Evolutionary conservation across 73 alveolate genomes (phyloP).

Genomic region (Tetrahymena borealis): DNA sequence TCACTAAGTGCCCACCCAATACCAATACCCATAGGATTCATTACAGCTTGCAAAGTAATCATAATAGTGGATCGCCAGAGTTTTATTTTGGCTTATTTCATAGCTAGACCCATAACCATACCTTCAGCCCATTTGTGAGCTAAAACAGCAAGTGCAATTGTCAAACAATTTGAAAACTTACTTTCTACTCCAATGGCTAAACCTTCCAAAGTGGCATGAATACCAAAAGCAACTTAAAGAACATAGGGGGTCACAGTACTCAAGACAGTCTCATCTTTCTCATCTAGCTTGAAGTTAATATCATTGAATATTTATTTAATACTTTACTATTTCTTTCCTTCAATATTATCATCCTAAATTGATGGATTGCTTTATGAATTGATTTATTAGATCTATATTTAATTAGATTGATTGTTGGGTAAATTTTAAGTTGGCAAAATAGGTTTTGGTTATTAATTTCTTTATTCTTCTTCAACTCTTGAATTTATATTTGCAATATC

Average conservation of each 20-base stretch:
- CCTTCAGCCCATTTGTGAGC: slow-evolving; percentile 57
- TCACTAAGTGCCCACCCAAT: slow-evolving; percentile 62
- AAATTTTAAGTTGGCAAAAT: no score
- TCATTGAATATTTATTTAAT: not conserved
- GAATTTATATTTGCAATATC: no score
- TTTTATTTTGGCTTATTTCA: slow-evolving; percentile 11
- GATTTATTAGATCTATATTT: no score
- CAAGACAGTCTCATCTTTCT: not conserved
- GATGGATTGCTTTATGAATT: no score
- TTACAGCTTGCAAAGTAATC: slow-evolving; percentile 53
- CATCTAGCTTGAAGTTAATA: not conserved
- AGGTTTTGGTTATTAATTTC: no score
- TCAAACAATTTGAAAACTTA: slow-evolving; percentile 4
- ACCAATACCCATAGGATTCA: slow-evolving; percentile 70
- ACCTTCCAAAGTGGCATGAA: slow-evolving; percentile 40
- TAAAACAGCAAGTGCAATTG: slow-evolving; percentile 38
- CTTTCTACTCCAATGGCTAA: slow-evolving; percentile 31
- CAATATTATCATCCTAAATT: not conserved
- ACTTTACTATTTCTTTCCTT: not conserved
- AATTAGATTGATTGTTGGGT: no score
- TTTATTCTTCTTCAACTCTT: no score
- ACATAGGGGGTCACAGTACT: slow-evolving; percentile 8
- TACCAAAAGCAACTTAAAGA: slow-evolving; percentile 26
- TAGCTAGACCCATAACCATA: slow-evolving; percentile 25
- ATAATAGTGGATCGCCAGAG: slow-evolving; percentile 7